phyloP scores from a whole-genome alignment of 2,329 filamentous ascomycete species.

The Paraphaeosphaeria minitans region DNA sequence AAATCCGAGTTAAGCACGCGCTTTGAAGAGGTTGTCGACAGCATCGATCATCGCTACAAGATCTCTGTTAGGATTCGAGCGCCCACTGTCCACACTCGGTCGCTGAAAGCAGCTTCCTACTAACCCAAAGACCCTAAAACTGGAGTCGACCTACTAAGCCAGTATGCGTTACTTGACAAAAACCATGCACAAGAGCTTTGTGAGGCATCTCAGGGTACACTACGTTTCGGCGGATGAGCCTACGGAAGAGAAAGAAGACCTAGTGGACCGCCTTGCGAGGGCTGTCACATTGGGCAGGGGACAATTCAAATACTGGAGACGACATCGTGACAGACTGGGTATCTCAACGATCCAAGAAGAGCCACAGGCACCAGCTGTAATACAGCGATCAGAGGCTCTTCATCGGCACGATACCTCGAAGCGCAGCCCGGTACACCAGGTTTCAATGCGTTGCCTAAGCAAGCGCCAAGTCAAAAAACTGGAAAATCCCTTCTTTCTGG shows the following conservation, averaged over 20 bases:
- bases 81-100: constrained; percentile 41
- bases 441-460: constrained; percentile 12
- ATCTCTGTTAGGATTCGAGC: constrained; percentile 45
- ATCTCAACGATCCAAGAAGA: constrained; percentile 32
- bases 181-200: constrained; percentile 39
- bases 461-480: constrained; percentile 38
- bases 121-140: constrained; percentile 43
- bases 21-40: constrained; percentile 44
- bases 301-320: constrained; percentile 47
- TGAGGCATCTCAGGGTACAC: constrained; percentile 28
- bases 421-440: constrained; percentile 13
- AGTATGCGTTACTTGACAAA: constrained; percentile 39
- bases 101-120: constrained; percentile 43
- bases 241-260: constrained; percentile 23
- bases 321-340: constrained; percentile 39
- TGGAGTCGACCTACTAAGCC: constrained; percentile 39
- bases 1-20: constrained; percentile 42
- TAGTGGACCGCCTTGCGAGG: constrained; percentile 34
- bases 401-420: constrained; percentile 24
- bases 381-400: constrained; percentile 13
- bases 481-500: constrained; percentile 43
- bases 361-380: neutral
- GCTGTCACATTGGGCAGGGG: constrained; percentile 42
- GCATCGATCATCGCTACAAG: constrained; percentile 46
- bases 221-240: constrained; percentile 10